Base-by-base conservation (phyloP, 148 eudicot genomes). In the Rhododendron kiyosumense region DNA sequence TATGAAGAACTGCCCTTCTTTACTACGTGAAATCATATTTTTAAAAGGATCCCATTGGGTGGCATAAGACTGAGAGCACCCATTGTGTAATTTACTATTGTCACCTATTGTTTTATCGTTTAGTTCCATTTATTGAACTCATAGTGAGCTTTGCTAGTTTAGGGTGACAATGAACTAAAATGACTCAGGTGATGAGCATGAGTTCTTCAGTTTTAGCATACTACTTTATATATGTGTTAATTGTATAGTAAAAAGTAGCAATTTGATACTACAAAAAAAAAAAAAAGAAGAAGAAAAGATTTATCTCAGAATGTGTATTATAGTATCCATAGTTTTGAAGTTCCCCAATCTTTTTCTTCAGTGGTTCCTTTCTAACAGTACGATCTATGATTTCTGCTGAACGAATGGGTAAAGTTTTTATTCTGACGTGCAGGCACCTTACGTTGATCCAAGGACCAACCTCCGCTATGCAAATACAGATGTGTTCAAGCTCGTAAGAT, bases 391-490 rank as follows among this genome's bases (percentile, higher is more conserved):
- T 18, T 85, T 8, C n/a, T 38, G 6, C 76, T 63, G 1, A 63
- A 46, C 6, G 18, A 54, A 34, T 45, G 75, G 28, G n/a, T 51
- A 15, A 48, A 30, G 2, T 15, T 46, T 81, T 24, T 51, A 82
- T 61, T 65, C 86, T 46, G 24, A 30, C 26, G 7, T 88, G 89
- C 89, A 95, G 99, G 98, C 99, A 83, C 99, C 93, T 61, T 97
- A 97, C 81, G n/a, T 67, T 81, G 99, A 95, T 92, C 98, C 98
- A 69, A 93, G 99, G 91, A 97, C 99, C 73, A 93, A 91, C 83
- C 93, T 97, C 82, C 96, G 98, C 10, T 97, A 94, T 86, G 98
- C 99, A 48, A 95, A 92, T 87, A 81, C 96, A 51, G 98, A 93
- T 81, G 96, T 94, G 38, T 97, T 97, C 88, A 97, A 94, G 91